Percentiles rank a stretch among this genome's conserved stretches.
Conservation (phyloP, 345 rosid species). For the Carallia brachiata region DNA sequence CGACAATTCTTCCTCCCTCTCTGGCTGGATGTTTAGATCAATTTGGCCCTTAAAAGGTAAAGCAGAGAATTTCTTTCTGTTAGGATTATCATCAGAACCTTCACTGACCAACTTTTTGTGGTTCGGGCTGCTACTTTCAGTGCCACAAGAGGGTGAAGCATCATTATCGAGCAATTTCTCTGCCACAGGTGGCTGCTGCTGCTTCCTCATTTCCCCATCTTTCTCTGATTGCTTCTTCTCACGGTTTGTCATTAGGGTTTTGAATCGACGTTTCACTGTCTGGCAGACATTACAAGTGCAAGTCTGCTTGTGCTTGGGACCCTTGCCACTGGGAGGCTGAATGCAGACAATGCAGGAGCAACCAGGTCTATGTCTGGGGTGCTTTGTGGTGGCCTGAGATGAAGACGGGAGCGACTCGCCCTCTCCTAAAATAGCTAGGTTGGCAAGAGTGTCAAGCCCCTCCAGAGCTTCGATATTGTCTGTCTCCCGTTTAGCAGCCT, state of each 20-base stretch:
- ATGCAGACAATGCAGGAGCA: conserved; percentile 94
- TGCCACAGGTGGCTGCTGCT: conserved; percentile 30
- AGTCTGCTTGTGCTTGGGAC: conserved; percentile 75
- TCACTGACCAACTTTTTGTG: conserved; percentile 36
- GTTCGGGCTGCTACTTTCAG: conserved; percentile 45
- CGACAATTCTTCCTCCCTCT: conserved; percentile 71
- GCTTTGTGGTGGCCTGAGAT: conserved; percentile 74
- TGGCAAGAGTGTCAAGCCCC: conserved; percentile 67
- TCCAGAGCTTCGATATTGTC: conserved; percentile 48
- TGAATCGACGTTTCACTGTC: conserved; percentile 74
- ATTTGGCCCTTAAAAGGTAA: conserved; percentile 71
- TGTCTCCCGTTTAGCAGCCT: conserved; percentile 47
- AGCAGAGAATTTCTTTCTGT: conserved; percentile 40
- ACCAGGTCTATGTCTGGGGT: conserved; percentile 88
- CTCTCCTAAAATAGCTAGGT: conserved; percentile 63
- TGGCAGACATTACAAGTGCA: conserved; percentile 80
- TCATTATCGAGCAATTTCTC: conserved; percentile 49
- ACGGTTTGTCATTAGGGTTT: conserved; percentile 59
- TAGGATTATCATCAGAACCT: conserved; percentile 47
- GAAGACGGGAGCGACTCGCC: conserved; percentile 46
- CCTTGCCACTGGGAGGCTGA: conserved; percentile 90
- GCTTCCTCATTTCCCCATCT: conserved; percentile 50
- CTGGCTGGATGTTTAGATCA: conserved; percentile 92
- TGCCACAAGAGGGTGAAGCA: conserved; percentile 36
- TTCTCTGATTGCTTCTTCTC: conserved; percentile 67